Percentiles rank a stretch among this genome's conserved stretches.
Evolutionary conservation across 2,329 filamentous ascomycete genomes (phyloP).

Genomic region (Didymellaceae sp.): DNA sequence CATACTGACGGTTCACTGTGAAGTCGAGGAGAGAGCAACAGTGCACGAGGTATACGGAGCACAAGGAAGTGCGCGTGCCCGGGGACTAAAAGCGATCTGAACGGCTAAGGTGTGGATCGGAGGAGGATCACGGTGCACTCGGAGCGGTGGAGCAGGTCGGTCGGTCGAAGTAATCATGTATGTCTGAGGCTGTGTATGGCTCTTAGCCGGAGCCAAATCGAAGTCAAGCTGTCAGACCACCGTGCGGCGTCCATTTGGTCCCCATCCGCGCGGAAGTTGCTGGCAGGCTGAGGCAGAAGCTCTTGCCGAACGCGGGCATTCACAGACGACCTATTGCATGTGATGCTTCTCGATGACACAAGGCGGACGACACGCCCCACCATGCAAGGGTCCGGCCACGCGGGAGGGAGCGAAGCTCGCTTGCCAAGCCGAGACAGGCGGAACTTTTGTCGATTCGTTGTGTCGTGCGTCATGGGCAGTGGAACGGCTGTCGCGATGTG

Average conservation of each 20-base stretch:
- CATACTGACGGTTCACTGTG: not conserved
- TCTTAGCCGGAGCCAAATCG: not conserved
- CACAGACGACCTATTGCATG: conserved; percentile 7
- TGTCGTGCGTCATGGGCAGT: not conserved
- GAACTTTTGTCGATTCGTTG: conserved; percentile 1
- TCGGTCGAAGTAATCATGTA: conserved; percentile 10
- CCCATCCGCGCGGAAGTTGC: not conserved
- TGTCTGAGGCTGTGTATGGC: not conserved
- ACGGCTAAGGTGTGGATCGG: conserved; percentile 15
- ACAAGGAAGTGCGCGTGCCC: conserved; percentile 17
- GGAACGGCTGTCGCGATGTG: not conserved
- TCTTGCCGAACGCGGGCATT: conserved; percentile 24
- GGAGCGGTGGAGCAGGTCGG: conserved; percentile 9
- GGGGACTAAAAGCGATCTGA: not conserved
- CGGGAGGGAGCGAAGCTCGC: conserved; percentile 2
- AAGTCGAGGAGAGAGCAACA: not conserved
- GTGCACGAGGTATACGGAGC: not conserved
- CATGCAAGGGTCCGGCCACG: conserved; percentile 8
- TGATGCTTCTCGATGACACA: conserved; percentile 1
- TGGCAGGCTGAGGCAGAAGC: conserved; percentile 17
- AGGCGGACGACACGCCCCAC: conserved; percentile 1
- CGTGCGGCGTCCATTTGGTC: conserved; percentile 10
- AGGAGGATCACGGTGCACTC: conserved; percentile 3
- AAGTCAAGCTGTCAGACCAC: not conserved
- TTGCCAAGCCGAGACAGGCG: conserved; percentile 2